Conservation (phyloP, 1,284 basidiomycete genomes). For the Apiotrichum mycotoxinovorans region DNA sequence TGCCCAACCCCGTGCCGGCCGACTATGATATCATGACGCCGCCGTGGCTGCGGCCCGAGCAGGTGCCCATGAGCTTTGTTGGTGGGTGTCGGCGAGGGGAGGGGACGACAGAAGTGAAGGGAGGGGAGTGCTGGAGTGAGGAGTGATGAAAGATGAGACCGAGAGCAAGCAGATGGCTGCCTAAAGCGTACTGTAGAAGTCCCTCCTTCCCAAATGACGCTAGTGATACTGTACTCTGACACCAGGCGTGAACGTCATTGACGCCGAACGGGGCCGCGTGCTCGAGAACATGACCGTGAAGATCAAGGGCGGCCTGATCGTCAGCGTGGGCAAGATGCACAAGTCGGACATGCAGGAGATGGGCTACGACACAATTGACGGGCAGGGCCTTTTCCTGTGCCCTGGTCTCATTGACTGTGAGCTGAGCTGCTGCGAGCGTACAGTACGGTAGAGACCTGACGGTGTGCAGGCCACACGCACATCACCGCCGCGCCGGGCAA, state of each 20-base stretch:
- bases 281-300: constrained; percentile 37
- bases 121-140: no score
- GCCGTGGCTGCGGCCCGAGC: constrained; percentile 33
- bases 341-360: constrained; percentile 21
- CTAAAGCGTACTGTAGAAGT: no score
- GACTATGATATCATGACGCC: constrained; percentile 23
- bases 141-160: neutral
- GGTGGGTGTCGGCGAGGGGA: constrained; percentile 12
- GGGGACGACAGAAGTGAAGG: neutral
- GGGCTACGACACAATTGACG: constrained; percentile 38
- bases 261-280: constrained; percentile 25
- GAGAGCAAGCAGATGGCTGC: no score
- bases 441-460: neutral
- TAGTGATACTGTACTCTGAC: no score
- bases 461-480: constrained; percentile 52
- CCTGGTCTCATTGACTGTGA: constrained; percentile 45
- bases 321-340: constrained; percentile 29
- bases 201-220: no score
- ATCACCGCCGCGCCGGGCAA: constrained; percentile 51
- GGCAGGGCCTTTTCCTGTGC: constrained; percentile 51
- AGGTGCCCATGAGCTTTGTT: constrained; percentile 29
- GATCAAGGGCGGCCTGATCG: constrained; percentile 43
- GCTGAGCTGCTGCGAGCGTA: neutral
- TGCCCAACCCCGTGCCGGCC: constrained; percentile 27
- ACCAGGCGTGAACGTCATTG: constrained; percentile 27